Percentiles rank a stretch among this genome's conserved stretches.
phyloP scores from a whole-genome alignment of 129 eudicot genomes.

The Calendula officinalis region DNA sequence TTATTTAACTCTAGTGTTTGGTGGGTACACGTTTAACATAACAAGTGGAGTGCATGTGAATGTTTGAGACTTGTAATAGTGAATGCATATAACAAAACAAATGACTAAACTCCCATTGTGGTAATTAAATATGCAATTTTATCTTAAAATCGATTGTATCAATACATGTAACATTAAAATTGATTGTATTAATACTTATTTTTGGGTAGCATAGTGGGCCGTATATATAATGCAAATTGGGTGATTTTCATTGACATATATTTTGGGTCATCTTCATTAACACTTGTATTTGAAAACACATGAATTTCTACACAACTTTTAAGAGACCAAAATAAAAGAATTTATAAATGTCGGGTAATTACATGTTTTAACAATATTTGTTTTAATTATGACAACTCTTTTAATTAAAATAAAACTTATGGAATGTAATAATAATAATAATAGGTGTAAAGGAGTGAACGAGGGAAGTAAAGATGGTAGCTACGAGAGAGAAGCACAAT shows the following conservation, averaged over 20 bases:
- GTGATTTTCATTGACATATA: not conserved
- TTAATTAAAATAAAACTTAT: not conserved
- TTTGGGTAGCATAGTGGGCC: too few species aligned
- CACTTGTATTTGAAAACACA: not conserved
- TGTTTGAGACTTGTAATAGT: too few species aligned
- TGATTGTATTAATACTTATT: too few species aligned
- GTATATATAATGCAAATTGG: conserved; percentile 3
- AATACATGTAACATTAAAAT: too few species aligned
- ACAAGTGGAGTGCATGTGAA: conserved; percentile 13
- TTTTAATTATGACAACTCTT: not conserved
- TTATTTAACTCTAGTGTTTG: too few species aligned
- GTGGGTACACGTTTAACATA: too few species aligned
- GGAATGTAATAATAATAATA: not conserved
- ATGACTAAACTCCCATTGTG: too few species aligned
- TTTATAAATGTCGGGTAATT: not conserved
- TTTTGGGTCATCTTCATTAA: not conserved
- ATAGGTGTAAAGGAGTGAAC: not conserved
- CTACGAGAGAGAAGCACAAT: conserved; percentile 28
- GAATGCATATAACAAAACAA: too few species aligned
- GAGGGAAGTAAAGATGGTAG: conserved; percentile 25
- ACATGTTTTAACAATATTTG: not conserved
- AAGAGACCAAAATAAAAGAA: too few species aligned
- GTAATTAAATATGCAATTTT: too few species aligned
- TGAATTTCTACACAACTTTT: not conserved
- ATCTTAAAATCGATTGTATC: too few species aligned